phyloP scores from a whole-genome alignment of 805 yeast genomes.

The Kazachstania viticola region DNA sequence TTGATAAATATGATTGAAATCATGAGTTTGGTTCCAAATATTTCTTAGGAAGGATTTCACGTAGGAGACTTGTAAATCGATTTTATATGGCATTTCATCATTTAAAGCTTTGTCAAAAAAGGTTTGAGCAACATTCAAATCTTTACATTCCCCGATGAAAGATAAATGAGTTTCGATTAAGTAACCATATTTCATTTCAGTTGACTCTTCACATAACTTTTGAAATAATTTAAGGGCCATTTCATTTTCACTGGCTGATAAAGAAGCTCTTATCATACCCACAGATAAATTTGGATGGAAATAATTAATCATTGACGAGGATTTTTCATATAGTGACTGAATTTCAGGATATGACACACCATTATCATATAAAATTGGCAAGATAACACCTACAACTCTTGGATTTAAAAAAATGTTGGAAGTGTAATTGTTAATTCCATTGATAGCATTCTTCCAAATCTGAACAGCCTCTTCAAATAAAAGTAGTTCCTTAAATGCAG shows the following conservation, averaged over 20 bases:
- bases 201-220: constrained; percentile 42
- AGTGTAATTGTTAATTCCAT: constrained; percentile 14
- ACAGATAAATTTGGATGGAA: constrained; percentile 41
- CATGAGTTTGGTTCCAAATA: constrained; percentile 43
- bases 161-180: constrained; percentile 65
- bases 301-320: constrained; percentile 25
- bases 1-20: constrained; percentile 45
- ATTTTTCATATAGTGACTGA: constrained; percentile 40
- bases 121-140: constrained; percentile 56
- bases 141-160: constrained; percentile 69
- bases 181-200: constrained; percentile 36
- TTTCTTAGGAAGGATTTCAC: constrained; percentile 54
- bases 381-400: constrained; percentile 53
- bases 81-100: constrained; percentile 60
- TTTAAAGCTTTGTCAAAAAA: constrained; percentile 65
- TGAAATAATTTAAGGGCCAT: constrained; percentile 57
- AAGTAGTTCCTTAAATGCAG: constrained; percentile 49
- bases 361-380: constrained; percentile 53
- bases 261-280: constrained; percentile 65
- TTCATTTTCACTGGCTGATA: constrained; percentile 51
- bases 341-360: constrained; percentile 55
- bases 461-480: constrained; percentile 52
- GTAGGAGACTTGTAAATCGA: constrained; percentile 61
- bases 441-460: constrained; percentile 49
- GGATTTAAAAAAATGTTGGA: constrained; percentile 42